Evolutionary conservation across 1,139 yeast genomes (phyloP), one percentile per base, ranked within the genome.

Genomic region (Protomyces inouyei): DNA sequence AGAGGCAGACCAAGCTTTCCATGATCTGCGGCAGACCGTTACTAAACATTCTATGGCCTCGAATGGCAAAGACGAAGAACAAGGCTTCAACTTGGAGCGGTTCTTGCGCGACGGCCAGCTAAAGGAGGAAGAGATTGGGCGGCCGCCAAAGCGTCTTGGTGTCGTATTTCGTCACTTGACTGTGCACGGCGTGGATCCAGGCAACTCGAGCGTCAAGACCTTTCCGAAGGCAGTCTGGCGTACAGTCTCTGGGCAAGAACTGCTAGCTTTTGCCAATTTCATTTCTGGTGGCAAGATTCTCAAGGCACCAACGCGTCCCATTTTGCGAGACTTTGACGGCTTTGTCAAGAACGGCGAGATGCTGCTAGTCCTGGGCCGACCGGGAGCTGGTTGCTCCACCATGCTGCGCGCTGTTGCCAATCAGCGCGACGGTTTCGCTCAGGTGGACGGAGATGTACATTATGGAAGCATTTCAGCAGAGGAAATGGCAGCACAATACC

Each of bases 371-470:
- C 72, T 82, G 52, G 85, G 85, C 54, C 76, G 84, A 70, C 61
- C 63, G 4, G 59, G 57, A 6, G 52, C 52, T 3, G 51, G 59
- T 12, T 46, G 86, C 72, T 78, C 86, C 3, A 78, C 85, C 10
- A 75, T 84, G 48, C 76, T 84, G 70, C 81, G 82, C 69, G 75
- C 84, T 54, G 67, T 82, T 55, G 80, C 85, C 60, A 86, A 86
- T 67, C 82, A 81, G 69, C 76, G 87, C 9, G 82, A 83, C 71
- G 89, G 89, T 65, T 86, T 85, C 72, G 60, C 63, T 2, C 74
- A 82, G 48, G 63, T 66, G 23, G 28, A 18, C 25, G 67, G 67
- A 12, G 60, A 55, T 14, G 66, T 66, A 16, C 35, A 43, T 21
- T 66, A 59, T 23, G 67, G 67, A 1, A 46, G 52, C 25, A 55